These are phyloP conservation scores for Fusarium veterinarium DNA, from an alignment of 2,329 filamentous ascomycete genomes.

Conservation along the genomic window DNA sequence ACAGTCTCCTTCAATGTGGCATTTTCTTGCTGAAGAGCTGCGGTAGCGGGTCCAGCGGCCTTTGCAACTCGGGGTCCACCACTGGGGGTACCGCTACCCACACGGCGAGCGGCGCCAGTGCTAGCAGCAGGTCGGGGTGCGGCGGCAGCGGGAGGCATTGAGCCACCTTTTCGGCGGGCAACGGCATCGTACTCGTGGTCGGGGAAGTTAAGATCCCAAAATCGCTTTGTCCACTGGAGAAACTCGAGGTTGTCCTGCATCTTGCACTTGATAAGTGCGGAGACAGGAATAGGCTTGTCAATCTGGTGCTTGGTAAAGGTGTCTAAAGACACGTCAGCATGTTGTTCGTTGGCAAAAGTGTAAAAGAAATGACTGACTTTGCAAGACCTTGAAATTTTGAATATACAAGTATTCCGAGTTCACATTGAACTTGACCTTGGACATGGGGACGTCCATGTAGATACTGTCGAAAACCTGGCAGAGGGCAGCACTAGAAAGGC, in stretches of 20 bases:
- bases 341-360: neutral
- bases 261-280: slow-evolving; percentile 94
- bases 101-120: slow-evolving; percentile 62
- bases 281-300: slow-evolving; percentile 90
- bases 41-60: slow-evolving; percentile 67
- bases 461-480: slow-evolving; percentile 99
- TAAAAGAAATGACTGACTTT: slow-evolving; percentile 71
- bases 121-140: slow-evolving; percentile 62
- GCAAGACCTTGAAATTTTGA: slow-evolving; percentile 97
- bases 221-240: slow-evolving; percentile 94
- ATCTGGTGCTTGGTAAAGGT: slow-evolving; percentile 86
- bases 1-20: slow-evolving; percentile 93
- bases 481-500: slow-evolving; percentile 79
- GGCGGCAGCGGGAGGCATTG: slow-evolving; percentile 64
- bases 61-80: slow-evolving; percentile 61
- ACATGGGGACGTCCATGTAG: slow-evolving; percentile 95
- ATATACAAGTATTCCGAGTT: slow-evolving; percentile 97
- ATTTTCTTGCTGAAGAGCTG: slow-evolving; percentile 87
- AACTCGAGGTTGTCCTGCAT: slow-evolving; percentile 99
- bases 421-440: slow-evolving; percentile 97
- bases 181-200: slow-evolving; percentile 97
- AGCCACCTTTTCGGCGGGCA: slow-evolving; percentile 81
- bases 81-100: slow-evolving; percentile 72
- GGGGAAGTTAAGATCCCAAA: slow-evolving; percentile 98
- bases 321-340: slow-evolving; percentile 61